A percentile compares a stretch with the other conserved stretches of the same genome.
Evolutionary conservation across 2,329 filamentous ascomycete species (phyloP).

Genomic region (Elsinoe ampelina): DNA sequence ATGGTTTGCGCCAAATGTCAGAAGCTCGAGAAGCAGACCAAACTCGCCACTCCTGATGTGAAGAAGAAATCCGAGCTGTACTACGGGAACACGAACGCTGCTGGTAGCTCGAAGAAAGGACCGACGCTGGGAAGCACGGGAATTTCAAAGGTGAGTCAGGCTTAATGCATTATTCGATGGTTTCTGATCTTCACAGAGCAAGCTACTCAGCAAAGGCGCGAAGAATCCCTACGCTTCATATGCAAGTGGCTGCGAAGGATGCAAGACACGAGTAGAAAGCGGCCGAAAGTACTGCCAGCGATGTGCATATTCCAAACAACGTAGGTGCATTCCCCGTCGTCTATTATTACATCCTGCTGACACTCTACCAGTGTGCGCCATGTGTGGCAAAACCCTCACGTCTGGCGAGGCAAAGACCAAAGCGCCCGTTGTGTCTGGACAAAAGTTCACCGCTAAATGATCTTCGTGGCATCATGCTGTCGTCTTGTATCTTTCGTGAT

Average conservation of each 20-base stretch:
- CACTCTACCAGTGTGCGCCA: conserved; percentile 44
- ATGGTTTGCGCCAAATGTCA: conserved; percentile 60
- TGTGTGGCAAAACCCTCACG: conserved; percentile 50
- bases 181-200: conserved; percentile 39
- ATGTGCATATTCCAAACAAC: conserved; percentile 54
- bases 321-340: conserved; percentile 31
- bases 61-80: conserved; percentile 61
- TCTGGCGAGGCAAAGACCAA: conserved; percentile 35
- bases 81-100: conserved; percentile 46
- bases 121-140: conserved; percentile 50
- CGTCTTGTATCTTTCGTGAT: not conserved
- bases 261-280: conserved; percentile 55
- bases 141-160: conserved; percentile 45
- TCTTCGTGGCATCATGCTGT: not conserved
- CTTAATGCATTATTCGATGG: no score
- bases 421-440: conserved; percentile 48
- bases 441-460: conserved; percentile 55
- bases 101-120: conserved; percentile 34
- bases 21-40: conserved; percentile 50
- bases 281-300: conserved; percentile 52
- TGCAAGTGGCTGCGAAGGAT: conserved; percentile 50
- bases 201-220: conserved; percentile 54
- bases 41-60: conserved; percentile 54
- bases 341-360: not conserved
- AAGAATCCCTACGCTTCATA: conserved; percentile 59